phyloP scores from a whole-genome alignment of 352 stramenopile species.

The Pythium aquatile region DNA sequence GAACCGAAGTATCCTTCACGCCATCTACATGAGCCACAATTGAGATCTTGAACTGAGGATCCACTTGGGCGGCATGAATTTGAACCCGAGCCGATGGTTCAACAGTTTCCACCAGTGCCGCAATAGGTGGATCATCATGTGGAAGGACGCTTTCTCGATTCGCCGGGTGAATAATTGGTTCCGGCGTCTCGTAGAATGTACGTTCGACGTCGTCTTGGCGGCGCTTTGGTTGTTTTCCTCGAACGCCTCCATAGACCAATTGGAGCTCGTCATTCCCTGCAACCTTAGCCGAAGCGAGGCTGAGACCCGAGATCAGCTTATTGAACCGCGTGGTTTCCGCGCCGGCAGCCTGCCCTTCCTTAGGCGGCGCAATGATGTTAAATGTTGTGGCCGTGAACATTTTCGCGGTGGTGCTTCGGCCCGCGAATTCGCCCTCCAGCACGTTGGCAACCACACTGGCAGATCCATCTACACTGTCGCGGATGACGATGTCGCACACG shows the following conservation, averaged over 20 bases:
- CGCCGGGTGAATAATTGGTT: background rate
- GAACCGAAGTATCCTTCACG: too few relatives aligned
- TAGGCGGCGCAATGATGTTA: background rate
- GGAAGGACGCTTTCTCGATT: background rate
- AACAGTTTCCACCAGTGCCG: too few relatives aligned
- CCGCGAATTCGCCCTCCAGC: conserved; percentile 1
- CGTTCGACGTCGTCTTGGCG: background rate
- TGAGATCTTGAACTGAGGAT: too few relatives aligned
- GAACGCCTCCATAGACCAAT: background rate
- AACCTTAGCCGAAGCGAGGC: background rate
- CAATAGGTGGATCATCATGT: too few relatives aligned
- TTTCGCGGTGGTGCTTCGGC: background rate
- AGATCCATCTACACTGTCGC: background rate
- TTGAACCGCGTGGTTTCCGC: background rate
- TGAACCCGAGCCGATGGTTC: too few relatives aligned
- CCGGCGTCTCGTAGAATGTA: background rate
- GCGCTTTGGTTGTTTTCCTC: background rate
- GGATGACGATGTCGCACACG: conserved; percentile 11
- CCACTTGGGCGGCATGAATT: too few relatives aligned
- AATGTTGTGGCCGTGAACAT: background rate
- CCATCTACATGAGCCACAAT: too few relatives aligned
- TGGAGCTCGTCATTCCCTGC: background rate
- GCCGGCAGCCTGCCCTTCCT: background rate
- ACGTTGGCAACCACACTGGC: background rate
- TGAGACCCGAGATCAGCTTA: background rate